Base-by-base conservation (phyloP, 306 rosid genomes). In the Sicyos baderoa region DNA sequence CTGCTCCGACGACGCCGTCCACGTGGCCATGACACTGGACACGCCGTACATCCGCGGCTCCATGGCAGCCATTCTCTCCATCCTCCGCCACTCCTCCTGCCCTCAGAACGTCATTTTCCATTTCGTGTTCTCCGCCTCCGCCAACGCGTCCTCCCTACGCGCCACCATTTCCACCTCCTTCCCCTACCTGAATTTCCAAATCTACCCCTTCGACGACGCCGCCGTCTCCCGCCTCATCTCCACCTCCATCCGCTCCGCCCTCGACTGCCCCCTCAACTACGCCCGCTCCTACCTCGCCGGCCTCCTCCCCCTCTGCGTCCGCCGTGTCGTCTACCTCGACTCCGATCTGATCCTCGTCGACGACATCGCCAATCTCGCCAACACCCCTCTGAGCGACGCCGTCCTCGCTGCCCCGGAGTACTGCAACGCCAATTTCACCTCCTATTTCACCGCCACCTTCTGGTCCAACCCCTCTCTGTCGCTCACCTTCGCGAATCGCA, bases 1-100 rank as follows among this genome's bases (percentile, higher is more conserved):
- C 2, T 94, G 99, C 79, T 90, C 91, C 0, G 78, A 72, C 21
- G 78, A 75, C 12, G 87, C 78, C 2, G 86, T 91, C 2, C 91
- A 89, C 37, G 87, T 91, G 0, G 97, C 97, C 27, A 91, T 91
- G 97, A 91, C 97, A 0, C 74, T 91, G 2, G 97, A 91, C 88
- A 84, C 85, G 0, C 79, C 91, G 5, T 91, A 91, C 89, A 76
- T 91, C 76, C 82, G 97, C 0, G 97, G 97, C 5, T 91, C 97
- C 76, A 87, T 91, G 97, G 97, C 97, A 0, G 97, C 96, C 0
- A 78, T 91, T 25, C 88, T 91, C 35, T 91, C 97, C 2, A 82
- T 85, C 7, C 87, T 91, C 17, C 97, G 88, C 59, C 97, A 91
- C 84, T 78, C 95, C 0, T 84, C 96, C 17, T 91, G 97, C 45